Evolutionary conservation across 2,329 filamentous ascomycete species (phyloP).

Genomic region (Aspergillus ibericus): DNA sequence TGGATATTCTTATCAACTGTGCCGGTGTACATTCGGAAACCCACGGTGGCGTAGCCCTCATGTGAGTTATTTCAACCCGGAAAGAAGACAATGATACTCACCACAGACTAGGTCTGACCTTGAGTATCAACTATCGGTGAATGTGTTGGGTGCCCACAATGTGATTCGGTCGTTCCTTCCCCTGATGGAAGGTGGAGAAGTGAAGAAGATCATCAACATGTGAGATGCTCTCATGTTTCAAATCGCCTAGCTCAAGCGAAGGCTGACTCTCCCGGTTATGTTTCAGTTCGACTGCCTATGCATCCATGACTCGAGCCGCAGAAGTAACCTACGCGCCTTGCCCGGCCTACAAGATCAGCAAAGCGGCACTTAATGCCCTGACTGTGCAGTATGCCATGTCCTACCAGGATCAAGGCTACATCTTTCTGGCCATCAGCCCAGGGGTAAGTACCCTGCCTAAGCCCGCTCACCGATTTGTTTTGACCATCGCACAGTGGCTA

Average conservation of each 20-base stretch:
- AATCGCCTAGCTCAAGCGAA: too few species aligned
- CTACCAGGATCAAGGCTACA: slow-evolving; percentile 44
- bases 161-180: slow-evolving; percentile 4
- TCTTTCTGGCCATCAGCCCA: slow-evolving; percentile 44
- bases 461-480: too few species aligned
- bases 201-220: slow-evolving; percentile 12
- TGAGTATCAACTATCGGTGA: slow-evolving; percentile 6
- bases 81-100: background rate
- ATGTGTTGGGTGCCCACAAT: slow-evolving; percentile 10
- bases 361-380: slow-evolving; percentile 51
- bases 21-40: slow-evolving; percentile 27
- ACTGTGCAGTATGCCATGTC: slow-evolving; percentile 39
- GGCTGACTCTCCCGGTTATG: background rate
- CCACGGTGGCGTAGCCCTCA: background rate
- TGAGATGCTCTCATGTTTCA: background rate
- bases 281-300: slow-evolving; percentile 8
- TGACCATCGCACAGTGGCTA: slow-evolving; percentile 5
- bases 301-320: background rate
- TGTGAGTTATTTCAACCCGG: background rate
- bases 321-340: slow-evolving; percentile 16
- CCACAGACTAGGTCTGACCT: slow-evolving; percentile 5
- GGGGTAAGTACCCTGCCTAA: slow-evolving; percentile 41
- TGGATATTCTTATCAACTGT: slow-evolving; percentile 47
- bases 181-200: background rate
- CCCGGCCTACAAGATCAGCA: slow-evolving; percentile 50